A percentile compares a stretch with the other conserved stretches of the same genome.
These are phyloP conservation scores for Ceratocystiopsis brevicomis DNA, from an alignment of 2,329 filamentous ascomycete species.

Conservation along the genomic window DNA sequence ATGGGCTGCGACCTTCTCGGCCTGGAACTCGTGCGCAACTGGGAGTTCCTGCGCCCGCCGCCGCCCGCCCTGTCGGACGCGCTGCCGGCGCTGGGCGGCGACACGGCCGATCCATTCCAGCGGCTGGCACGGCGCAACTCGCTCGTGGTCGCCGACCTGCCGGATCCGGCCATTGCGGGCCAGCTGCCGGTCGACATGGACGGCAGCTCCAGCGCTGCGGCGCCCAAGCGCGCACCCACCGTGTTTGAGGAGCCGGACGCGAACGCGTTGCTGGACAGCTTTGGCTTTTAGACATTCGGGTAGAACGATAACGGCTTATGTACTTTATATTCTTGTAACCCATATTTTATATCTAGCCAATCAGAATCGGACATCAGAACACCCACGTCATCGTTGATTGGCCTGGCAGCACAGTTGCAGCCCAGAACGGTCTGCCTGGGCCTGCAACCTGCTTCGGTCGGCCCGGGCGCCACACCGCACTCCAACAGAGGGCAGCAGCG, in stretches of 20 bases:
- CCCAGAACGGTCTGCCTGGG: background rate
- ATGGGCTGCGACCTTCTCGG: slow-evolving; percentile 91
- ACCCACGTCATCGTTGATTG: slow-evolving; percentile 1
- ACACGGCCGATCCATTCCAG: slow-evolving; percentile 29
- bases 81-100: slow-evolving; percentile 31
- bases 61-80: slow-evolving; percentile 16
- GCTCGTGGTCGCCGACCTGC: slow-evolving; percentile 60
- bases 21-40: slow-evolving; percentile 64
- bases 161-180: slow-evolving; percentile 19
- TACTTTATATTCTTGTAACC: background rate
- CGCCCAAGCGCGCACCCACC: slow-evolving; percentile 43
- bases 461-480: no score
- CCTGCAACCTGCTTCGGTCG: background rate
- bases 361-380: background rate
- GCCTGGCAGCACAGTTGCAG: background rate
- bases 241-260: slow-evolving; percentile 87
- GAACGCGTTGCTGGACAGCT: slow-evolving; percentile 73
- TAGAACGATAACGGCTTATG: background rate
- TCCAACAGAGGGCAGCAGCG: no score
- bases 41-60: slow-evolving; percentile 52
- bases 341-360: background rate
- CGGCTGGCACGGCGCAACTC: slow-evolving; percentile 54
- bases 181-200: slow-evolving; percentile 21
- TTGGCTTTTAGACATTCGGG: slow-evolving; percentile 49
- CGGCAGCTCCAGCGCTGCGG: slow-evolving; percentile 9